A percentile compares a stretch with the other conserved stretches of the same genome.
These are phyloP conservation scores for Dioszegia aurantiaca DNA, from an alignment of 768 basidiomycete genomes.

Conservation along the genomic window DNA sequence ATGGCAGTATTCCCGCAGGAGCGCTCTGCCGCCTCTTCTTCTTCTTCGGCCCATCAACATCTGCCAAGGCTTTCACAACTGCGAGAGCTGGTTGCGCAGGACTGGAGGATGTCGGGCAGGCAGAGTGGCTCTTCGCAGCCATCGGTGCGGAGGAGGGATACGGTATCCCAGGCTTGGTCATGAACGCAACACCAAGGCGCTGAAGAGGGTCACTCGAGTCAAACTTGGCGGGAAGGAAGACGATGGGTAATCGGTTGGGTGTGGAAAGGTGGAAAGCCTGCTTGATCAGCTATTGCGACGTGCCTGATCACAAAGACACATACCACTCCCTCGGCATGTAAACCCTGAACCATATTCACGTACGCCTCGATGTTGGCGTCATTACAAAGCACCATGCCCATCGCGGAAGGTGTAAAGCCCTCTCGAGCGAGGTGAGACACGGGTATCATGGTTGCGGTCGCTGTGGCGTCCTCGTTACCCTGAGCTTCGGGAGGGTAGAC, in stretches of 20 bases:
- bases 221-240: slow-evolving; percentile 48
- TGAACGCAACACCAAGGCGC: slow-evolving; percentile 41
- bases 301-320: slow-evolving; percentile 13
- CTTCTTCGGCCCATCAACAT: slow-evolving; percentile 23
- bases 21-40: slow-evolving; percentile 39
- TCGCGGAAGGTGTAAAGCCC: slow-evolving; percentile 38
- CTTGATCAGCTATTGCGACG: neutral
- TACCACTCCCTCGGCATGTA: slow-evolving; percentile 45
- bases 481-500: slow-evolving; percentile 26
- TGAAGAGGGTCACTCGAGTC: slow-evolving; percentile 39
- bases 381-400: slow-evolving; percentile 48
- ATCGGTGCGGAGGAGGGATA: slow-evolving; percentile 10
- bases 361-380: slow-evolving; percentile 30
- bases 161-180: slow-evolving; percentile 36
- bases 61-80: neutral
- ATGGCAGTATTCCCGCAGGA: slow-evolving; percentile 10
- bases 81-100: neutral
- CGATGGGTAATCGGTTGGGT: slow-evolving; percentile 31
- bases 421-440: slow-evolving; percentile 43
- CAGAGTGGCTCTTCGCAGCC: neutral
- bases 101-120: neutral
- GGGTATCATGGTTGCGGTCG: slow-evolving; percentile 37
- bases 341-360: slow-evolving; percentile 40
- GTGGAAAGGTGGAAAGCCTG: slow-evolving; percentile 43
- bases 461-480: slow-evolving; percentile 9